These are phyloP conservation scores for Clavaria fumosa DNA, from an alignment of 768 basidiomycete genomes.

Conservation along the genomic window DNA sequence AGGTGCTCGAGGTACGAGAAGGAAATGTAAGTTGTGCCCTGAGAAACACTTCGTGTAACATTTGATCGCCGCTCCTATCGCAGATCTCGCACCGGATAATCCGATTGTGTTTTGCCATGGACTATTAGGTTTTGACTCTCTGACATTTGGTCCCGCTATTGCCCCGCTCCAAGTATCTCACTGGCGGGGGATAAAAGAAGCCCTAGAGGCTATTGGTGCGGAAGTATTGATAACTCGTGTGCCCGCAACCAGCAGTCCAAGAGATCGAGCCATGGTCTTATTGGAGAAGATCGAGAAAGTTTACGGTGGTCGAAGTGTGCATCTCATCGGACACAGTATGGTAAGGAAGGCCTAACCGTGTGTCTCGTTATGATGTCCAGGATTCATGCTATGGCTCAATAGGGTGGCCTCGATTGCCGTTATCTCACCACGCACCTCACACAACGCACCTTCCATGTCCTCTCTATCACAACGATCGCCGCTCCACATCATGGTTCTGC, in stretches of 20 bases:
- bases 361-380: slow-evolving; percentile 15
- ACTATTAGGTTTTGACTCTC: slow-evolving; percentile 75
- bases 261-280: slow-evolving; percentile 84
- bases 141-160: slow-evolving; percentile 63
- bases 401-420: slow-evolving; percentile 86
- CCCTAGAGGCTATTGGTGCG: slow-evolving; percentile 71
- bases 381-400: not conserved
- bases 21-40: slow-evolving; percentile 40
- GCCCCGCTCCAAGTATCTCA: slow-evolving; percentile 79
- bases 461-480: slow-evolving; percentile 86
- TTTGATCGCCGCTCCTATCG: slow-evolving; percentile 3
- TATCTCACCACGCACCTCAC: slow-evolving; percentile 72
- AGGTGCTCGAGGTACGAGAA: slow-evolving; percentile 30
- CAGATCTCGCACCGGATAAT: slow-evolving; percentile 65
- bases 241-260: slow-evolving; percentile 79
- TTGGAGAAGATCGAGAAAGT: slow-evolving; percentile 62
- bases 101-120: slow-evolving; percentile 96
- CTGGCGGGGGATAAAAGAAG: slow-evolving; percentile 95
- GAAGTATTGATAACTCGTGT: slow-evolving; percentile 91
- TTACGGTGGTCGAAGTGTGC: slow-evolving; percentile 74
- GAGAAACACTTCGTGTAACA: slow-evolving; percentile 3
- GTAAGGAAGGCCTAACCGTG: slow-evolving; percentile 22
- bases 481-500: slow-evolving; percentile 89
- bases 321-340: slow-evolving; percentile 79
- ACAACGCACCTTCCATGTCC: slow-evolving; percentile 60